These are phyloP conservation scores for Xerocomellus intermedius DNA, from an alignment of 768 basidiomycete genomes.

Conservation along the genomic window DNA sequence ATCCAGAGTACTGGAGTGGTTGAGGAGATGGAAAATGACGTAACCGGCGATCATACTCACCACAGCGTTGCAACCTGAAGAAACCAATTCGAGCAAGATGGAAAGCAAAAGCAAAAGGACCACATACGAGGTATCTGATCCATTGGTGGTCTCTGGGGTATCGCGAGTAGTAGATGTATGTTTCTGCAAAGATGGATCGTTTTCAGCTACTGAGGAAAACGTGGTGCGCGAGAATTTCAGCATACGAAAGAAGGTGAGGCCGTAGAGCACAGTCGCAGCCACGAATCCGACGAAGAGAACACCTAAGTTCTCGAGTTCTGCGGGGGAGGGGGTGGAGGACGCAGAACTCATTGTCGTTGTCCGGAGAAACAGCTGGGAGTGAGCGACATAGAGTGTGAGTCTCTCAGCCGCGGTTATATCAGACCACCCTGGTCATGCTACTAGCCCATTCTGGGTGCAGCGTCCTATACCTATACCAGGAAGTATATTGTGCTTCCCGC, in stretches of 20 bases:
- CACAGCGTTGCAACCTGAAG: slow-evolving; percentile 21
- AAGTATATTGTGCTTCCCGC: no score
- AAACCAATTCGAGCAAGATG: not conserved
- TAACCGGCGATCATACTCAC: slow-evolving; percentile 9
- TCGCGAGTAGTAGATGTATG: slow-evolving; percentile 31
- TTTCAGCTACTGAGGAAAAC: not conserved
- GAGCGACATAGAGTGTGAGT: not conserved
- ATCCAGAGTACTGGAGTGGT: slow-evolving; percentile 17
- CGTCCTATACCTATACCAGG: not conserved
- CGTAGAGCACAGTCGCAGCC: slow-evolving; percentile 28
- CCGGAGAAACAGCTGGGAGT: not conserved
- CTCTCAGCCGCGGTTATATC: slow-evolving; percentile 6
- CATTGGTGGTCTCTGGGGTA: slow-evolving; percentile 21
- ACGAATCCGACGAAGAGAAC: slow-evolving; percentile 30
- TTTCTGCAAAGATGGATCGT: slow-evolving; percentile 12
- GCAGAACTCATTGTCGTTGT: slow-evolving; percentile 17
- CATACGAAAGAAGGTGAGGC: slow-evolving; percentile 35
- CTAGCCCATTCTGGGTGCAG: not conserved
- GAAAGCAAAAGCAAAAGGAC: not conserved
- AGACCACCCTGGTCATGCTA: not conserved
- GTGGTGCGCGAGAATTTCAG: not conserved
- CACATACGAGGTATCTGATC: slow-evolving; percentile 23
- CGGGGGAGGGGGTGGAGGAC: slow-evolving; percentile 9
- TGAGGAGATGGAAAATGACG: not conserved
- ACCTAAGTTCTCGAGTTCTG: slow-evolving; percentile 26